These are phyloP conservation scores for Candida sanyaensis DNA, from an alignment of 1,139 yeast genomes.

Conservation along the genomic window DNA sequence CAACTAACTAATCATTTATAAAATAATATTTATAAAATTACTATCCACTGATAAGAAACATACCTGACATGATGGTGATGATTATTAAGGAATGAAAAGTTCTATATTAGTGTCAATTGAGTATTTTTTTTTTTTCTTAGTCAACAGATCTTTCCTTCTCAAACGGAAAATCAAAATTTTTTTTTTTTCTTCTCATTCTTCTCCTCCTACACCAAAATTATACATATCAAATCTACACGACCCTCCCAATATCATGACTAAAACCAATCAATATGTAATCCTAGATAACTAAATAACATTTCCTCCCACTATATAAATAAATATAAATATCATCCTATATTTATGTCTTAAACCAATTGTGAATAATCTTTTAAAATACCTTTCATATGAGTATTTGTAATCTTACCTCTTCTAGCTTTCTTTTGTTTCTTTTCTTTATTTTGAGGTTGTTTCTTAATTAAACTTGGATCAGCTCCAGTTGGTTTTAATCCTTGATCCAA, in stretches of 20 bases:
- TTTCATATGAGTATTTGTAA: slow-evolving; percentile 94
- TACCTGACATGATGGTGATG: slow-evolving; percentile 16
- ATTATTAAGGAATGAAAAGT: background rate
- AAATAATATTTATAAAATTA: too few species aligned
- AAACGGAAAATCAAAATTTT: background rate
- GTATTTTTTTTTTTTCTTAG: background rate
- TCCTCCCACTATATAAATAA: too few species aligned
- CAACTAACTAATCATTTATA: too few species aligned
- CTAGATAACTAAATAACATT: too few species aligned
- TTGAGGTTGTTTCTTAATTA: slow-evolving; percentile 67
- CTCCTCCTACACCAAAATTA: background rate
- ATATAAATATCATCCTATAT: background rate
- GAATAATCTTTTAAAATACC: slow-evolving; percentile 90
- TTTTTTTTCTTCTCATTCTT: background rate
- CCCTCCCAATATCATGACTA: background rate
- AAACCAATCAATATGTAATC: background rate
- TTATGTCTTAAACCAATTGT: slow-evolving; percentile 30
- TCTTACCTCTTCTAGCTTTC: slow-evolving; percentile 89
- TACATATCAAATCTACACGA: too few species aligned
- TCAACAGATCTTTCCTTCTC: background rate
- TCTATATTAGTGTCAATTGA: background rate
- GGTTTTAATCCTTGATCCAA: slow-evolving; percentile 90
- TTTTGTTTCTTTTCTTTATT: slow-evolving; percentile 74
- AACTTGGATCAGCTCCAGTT: slow-evolving; percentile 95
- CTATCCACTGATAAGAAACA: slow-evolving; percentile 2